These are phyloP conservation scores for Cynanchum wilfordii DNA, from an alignment of 257 asterid genomes.

Conservation along the genomic window DNA sequence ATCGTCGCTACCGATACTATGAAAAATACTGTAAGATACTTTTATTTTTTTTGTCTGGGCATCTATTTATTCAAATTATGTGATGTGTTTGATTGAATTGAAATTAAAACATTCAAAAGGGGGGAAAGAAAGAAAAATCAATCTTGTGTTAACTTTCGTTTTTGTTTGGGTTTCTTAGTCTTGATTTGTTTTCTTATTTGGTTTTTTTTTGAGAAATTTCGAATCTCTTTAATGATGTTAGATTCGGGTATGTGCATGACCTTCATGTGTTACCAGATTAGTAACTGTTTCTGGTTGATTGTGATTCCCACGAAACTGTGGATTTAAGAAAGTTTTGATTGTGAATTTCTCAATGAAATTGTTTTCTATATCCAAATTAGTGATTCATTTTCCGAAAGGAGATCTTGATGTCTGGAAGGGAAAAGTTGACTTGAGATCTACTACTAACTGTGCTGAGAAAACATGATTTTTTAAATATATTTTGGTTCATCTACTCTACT, in stretches of 20 bases:
- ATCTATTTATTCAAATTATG: neutral
- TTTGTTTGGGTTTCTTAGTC: neutral
- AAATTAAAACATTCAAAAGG: neutral
- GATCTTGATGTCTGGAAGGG: neutral
- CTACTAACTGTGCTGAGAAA: neutral
- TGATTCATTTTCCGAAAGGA: neutral
- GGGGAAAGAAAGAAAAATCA: neutral
- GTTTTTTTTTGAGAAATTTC: neutral
- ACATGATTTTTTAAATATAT: neutral
- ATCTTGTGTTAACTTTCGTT: neutral
- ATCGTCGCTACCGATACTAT: conserved; percentile 97
- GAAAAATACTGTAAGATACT: conserved; percentile 65
- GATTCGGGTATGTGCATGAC: neutral
- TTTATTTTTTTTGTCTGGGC: neutral
- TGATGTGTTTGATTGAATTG: neutral
- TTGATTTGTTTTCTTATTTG: neutral
- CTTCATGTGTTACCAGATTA: neutral
- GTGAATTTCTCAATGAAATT: neutral
- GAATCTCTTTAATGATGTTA: neutral
- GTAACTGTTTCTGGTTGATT: neutral
- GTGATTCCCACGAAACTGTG: neutral
- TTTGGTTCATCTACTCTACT: neutral
- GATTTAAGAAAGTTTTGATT: neutral
- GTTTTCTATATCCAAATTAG: neutral
- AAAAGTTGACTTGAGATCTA: neutral